Base-by-base conservation (phyloP, 1,284 basidiomycete genomes). In the Prillingera fragicola region DNA sequence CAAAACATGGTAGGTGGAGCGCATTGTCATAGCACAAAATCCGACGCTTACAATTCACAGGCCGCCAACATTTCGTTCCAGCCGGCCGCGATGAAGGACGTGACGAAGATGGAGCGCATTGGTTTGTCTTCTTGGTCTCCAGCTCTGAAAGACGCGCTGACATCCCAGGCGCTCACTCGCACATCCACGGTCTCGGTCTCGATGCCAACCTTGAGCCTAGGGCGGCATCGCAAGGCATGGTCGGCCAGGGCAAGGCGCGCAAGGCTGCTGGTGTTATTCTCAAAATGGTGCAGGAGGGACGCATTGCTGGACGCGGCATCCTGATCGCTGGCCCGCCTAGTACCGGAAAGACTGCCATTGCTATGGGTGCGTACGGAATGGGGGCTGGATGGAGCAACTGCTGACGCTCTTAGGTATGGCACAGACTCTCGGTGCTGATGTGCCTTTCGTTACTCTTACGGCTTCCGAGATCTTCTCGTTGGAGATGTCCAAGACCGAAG, bases 401-500 rank as follows among this genome's bases (percentile, higher is more conserved):
- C 45, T 57, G 34, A 55, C 24, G 9, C 17, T 21, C n/a, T n/a
- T 52, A 91, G 89, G 88, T 48, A 97, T 98, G 91, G 89, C 94
- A 3, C 92, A 97, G 71, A 87, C 84, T 2, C 77, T 98, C 10
- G 94, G 94, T 1, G 65, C 83, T 2, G 92, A 96, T 60, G 92
- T 97, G 1, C 94, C 95, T 0, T 98, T 97, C 70, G 96, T 91
- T 5, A 92, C 88, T 81, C 88, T 98, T 60, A 88, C 90, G 23
- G 91, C 85, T 12, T 92, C 88, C 72, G 94, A 98, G 71, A 92
- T 98, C 45, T 98, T 95, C 74, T 95, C 90, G 33, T 78, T 96
- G 29, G 87, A 80, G 62, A 95, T 97, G 89, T 92, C 87, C 33
- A 98, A 96, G 75, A 98, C 95, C 1, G 95, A 98, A 69, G 91